A percentile compares a stretch with the other conserved stretches of the same genome.
Conservation (phyloP, 345 rosid species). For the Salix koriyanagi region DNA sequence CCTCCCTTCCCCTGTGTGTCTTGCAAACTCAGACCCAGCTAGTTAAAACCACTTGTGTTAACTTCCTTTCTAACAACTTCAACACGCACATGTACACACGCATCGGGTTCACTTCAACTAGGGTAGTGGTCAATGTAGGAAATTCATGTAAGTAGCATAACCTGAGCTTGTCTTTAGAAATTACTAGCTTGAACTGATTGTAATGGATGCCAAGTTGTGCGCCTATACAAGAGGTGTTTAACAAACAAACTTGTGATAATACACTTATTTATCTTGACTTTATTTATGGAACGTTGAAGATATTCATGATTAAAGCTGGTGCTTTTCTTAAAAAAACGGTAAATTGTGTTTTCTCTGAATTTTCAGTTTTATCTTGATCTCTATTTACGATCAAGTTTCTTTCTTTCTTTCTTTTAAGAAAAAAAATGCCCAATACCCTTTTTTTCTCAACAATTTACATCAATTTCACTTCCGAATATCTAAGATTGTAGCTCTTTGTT, state of each 20-base stretch:
- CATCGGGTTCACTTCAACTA: neutral
- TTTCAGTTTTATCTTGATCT: neutral
- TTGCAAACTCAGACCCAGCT: neutral
- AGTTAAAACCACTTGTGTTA: neutral
- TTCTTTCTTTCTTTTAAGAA: neutral
- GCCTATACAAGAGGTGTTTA: neutral
- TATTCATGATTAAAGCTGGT: neutral
- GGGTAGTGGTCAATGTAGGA: too few species aligned
- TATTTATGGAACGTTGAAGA: neutral
- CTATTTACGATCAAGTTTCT: neutral
- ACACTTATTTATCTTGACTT: neutral
- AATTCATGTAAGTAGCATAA: too few species aligned
- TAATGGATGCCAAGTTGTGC: neutral
- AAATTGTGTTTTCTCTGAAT: neutral
- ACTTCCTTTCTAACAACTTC: neutral
- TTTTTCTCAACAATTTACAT: neutral
- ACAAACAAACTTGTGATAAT: neutral
- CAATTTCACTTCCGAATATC: neutral
- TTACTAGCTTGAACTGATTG: neutral
- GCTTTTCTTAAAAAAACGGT: too few species aligned
- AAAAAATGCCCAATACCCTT: neutral
- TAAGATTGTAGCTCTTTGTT: conserved; percentile 7
- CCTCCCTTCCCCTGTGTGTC: neutral
- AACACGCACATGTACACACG: neutral
- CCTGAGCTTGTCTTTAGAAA: neutral